Percentiles rank a stretch among this genome's conserved stretches.
These are phyloP conservation scores for Solanum lycopersicoides DNA, from an alignment of 257 asterid genomes.

Conservation along the genomic window DNA sequence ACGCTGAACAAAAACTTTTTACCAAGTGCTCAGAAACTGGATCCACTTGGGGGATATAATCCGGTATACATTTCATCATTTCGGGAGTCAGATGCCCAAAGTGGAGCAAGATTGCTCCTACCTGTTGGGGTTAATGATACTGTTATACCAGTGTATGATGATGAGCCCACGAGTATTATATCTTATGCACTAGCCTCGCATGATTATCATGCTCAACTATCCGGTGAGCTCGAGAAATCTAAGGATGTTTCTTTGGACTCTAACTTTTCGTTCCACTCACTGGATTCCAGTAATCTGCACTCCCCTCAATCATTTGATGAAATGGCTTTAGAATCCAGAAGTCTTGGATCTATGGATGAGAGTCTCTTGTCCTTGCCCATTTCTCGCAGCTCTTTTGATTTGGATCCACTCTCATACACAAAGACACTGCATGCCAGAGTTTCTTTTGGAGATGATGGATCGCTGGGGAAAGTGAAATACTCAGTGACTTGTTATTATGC, in stretches of 20 bases:
- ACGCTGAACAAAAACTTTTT: conserved; percentile 50
- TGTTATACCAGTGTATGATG: conserved; percentile 78
- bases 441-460: conserved; percentile 54
- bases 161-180: conserved; percentile 94
- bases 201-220: conserved; percentile 44
- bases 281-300: conserved; percentile 34
- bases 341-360: conserved; percentile 66
- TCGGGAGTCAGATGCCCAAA: conserved; percentile 50
- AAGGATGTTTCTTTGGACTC: conserved; percentile 38
- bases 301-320: conserved; percentile 57
- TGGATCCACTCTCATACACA: conserved; percentile 51
- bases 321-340: conserved; percentile 46
- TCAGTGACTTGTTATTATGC: conserved; percentile 75
- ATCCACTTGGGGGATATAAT: conserved; percentile 40
- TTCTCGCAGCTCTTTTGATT: conserved; percentile 45
- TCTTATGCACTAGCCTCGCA: conserved; percentile 61
- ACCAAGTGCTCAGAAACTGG: conserved; percentile 50
- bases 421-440: conserved; percentile 67
- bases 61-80: conserved; percentile 68
- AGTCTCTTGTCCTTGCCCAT: conserved; percentile 33
- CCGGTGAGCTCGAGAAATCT: conserved; percentile 52
- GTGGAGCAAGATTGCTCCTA: conserved; percentile 64
- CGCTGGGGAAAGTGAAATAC: conserved; percentile 70
- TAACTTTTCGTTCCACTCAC: conserved; percentile 26
- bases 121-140: conserved; percentile 64